Percentiles rank a stretch among this genome's conserved stretches.
Evolutionary conservation across 2,329 filamentous ascomycete species (phyloP).

Genomic region (Passalora sequoiae): DNA sequence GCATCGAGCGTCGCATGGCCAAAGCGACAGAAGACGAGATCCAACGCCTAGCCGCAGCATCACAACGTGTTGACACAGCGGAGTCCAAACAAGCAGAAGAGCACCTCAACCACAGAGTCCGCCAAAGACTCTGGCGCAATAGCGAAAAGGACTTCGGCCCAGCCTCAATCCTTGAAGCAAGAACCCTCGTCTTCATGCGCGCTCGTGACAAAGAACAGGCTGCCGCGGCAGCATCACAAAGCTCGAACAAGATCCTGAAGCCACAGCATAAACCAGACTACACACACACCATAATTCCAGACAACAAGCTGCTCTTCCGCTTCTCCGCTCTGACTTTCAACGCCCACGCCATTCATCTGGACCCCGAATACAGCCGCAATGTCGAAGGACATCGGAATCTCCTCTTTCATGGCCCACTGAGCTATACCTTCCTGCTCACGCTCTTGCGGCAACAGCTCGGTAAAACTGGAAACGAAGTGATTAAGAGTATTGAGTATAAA

Average conservation of each 20-base stretch:
- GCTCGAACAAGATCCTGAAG: slow-evolving; percentile 36
- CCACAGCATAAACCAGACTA: slow-evolving; percentile 51
- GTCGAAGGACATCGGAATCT: slow-evolving; percentile 70
- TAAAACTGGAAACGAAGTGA: slow-evolving; percentile 32
- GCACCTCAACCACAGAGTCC: slow-evolving; percentile 34
- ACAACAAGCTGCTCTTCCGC: slow-evolving; percentile 70
- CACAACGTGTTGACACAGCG: slow-evolving; percentile 22
- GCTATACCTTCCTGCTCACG: slow-evolving; percentile 69
- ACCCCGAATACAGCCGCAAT: slow-evolving; percentile 62
- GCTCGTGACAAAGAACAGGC: slow-evolving; percentile 41
- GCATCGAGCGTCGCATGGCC: slow-evolving; percentile 51
- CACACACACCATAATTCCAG: slow-evolving; percentile 59
- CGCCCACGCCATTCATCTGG: slow-evolving; percentile 83
- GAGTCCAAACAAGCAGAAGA: slow-evolving; percentile 29
- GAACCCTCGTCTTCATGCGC: slow-evolving; percentile 61
- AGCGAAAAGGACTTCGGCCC: slow-evolving; percentile 41
- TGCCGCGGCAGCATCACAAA: slow-evolving; percentile 27
- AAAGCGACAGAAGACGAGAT: slow-evolving; percentile 26
- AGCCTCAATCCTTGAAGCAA: slow-evolving; percentile 51
- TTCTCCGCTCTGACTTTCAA: slow-evolving; percentile 92
- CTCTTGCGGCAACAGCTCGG: slow-evolving; percentile 55
- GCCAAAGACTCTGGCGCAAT: slow-evolving; percentile 41
- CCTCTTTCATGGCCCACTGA: slow-evolving; percentile 83
- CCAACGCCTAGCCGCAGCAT: slow-evolving; percentile 34
- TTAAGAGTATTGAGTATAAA: slow-evolving; percentile 65